These are phyloP conservation scores for Metschnikowia bowlesiae DNA, from an alignment of 805 yeast genomes.

Conservation along the genomic window DNA sequence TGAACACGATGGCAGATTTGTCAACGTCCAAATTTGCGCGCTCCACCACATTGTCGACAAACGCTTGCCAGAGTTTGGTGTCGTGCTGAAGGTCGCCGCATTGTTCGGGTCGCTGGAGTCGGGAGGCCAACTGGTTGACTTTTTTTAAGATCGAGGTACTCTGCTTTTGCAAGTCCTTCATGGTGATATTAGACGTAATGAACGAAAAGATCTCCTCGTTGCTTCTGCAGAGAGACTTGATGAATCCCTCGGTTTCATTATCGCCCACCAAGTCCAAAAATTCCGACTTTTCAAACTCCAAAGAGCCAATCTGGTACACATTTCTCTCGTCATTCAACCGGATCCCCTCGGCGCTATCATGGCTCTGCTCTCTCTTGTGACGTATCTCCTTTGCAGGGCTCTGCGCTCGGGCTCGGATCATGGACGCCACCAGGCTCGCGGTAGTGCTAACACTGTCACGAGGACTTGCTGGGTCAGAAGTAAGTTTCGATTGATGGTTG, in stretches of 20 bases:
- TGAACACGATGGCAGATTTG: constrained; percentile 28
- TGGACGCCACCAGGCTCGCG: constrained; percentile 8
- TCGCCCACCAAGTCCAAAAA: constrained; percentile 31
- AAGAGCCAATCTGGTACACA: constrained; percentile 42
- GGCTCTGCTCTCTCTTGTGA: constrained; percentile 6
- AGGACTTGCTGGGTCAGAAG: constrained; percentile 7
- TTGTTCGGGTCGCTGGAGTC: constrained; percentile 29
- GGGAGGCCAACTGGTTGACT: constrained; percentile 26
- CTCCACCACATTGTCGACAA: constrained; percentile 27
- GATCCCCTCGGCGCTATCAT: constrained; percentile 18
- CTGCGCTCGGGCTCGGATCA: constrained; percentile 2
- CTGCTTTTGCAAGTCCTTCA: constrained; percentile 40
- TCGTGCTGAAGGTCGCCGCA: constrained; percentile 26
- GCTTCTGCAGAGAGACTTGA: constrained; percentile 37
- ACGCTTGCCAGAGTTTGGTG: constrained; percentile 32
- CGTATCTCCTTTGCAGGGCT: constrained; percentile 1
- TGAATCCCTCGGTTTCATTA: constrained; percentile 54
- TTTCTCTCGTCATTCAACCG: constrained; percentile 24
- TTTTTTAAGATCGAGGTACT: constrained; percentile 30
- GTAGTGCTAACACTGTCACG: constrained; percentile 13
- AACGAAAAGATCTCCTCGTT: constrained; percentile 33
- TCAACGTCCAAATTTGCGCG: constrained; percentile 29
- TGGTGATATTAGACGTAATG: constrained; percentile 39
- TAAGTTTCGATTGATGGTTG: background rate
- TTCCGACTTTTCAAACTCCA: constrained; percentile 50